Evolutionary conservation across 176 grass and related monocot species (phyloP).

Genomic region (Stipa capillata): DNA sequence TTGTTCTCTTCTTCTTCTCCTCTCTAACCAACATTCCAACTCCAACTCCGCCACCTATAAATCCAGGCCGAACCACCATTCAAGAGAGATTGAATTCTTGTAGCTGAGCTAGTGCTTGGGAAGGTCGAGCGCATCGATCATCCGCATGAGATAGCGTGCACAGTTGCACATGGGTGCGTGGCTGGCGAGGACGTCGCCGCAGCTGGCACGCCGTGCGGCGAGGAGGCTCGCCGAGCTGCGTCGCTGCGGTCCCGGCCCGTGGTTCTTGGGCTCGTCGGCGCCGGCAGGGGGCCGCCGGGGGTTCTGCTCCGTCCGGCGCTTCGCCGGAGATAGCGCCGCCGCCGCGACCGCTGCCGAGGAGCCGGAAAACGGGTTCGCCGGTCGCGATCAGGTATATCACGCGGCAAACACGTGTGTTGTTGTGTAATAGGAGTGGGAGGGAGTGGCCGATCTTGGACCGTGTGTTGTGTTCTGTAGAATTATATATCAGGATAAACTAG

Average conservation of each 20-base stretch:
- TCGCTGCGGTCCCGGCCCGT: background rate
- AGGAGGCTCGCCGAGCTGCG: background rate
- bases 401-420: no score
- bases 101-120: conserved; percentile 2
- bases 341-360: background rate
- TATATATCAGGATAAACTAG: background rate
- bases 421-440: no score
- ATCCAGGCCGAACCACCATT: background rate
- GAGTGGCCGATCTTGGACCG: no score
- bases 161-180: no score
- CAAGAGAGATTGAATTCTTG: background rate
- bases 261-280: background rate
- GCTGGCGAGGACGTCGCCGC: no score
- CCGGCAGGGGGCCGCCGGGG: background rate
- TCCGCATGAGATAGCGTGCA: no score
- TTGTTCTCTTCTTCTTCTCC: background rate
- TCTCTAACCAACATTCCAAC: background rate
- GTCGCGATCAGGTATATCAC: conserved; percentile 13
- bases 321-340: conserved; percentile 13
- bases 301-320: conserved; percentile 36
- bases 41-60: background rate
- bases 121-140: no score
- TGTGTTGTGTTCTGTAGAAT: background rate
- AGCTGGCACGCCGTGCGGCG: conserved; percentile 8
- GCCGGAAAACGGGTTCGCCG: conserved; percentile 5